Conservation (phyloP, 2,329 filamentous ascomycete species). For the Epichloe scottii region DNA sequence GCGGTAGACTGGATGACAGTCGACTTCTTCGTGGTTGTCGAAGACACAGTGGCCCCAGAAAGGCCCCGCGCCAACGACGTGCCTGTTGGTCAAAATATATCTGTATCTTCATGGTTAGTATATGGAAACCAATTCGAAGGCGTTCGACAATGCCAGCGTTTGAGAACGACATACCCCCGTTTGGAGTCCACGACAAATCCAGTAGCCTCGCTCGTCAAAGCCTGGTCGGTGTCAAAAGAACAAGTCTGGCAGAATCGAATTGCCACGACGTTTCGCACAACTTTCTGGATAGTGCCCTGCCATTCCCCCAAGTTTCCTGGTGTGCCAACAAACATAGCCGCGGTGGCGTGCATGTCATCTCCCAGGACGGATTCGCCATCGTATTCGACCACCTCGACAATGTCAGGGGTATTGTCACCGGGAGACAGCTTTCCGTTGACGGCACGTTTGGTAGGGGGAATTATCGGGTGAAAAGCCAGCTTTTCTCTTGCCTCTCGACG, state of each 20-base stretch:
- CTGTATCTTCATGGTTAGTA: constrained; percentile 17
- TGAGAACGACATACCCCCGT: constrained; percentile 47
- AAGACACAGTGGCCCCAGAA: constrained; percentile 99
- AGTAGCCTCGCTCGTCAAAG: constrained; percentile 87
- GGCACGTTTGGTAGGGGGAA: constrained; percentile 22
- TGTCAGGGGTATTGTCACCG: constrained; percentile 37
- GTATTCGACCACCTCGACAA: constrained; percentile 20
- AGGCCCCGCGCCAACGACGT: constrained; percentile 88
- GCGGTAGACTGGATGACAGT: constrained; percentile 92
- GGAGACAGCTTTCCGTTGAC: constrained; percentile 37
- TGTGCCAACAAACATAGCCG: constrained; percentile 22
- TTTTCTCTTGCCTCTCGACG: constrained; percentile 39
- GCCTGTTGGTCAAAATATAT: constrained; percentile 77
- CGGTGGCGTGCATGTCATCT: constrained; percentile 25
- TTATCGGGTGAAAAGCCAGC: constrained; percentile 30
- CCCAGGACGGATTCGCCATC: constrained; percentile 30
- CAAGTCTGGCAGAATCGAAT: constrained; percentile 98
- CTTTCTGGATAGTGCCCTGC: constrained; percentile 89
- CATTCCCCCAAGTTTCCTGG: constrained; percentile 51
- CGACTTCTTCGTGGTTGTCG: constrained; percentile 95
- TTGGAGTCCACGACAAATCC: constrained; percentile 96
- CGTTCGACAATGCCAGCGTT: background rate
- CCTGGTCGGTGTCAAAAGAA: constrained; percentile 94
- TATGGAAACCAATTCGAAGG: background rate
- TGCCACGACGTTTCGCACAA: constrained; percentile 93